Conservation (phyloP, 1,139 yeast genomes). For the Scheffersomyces quercinus region DNA sequence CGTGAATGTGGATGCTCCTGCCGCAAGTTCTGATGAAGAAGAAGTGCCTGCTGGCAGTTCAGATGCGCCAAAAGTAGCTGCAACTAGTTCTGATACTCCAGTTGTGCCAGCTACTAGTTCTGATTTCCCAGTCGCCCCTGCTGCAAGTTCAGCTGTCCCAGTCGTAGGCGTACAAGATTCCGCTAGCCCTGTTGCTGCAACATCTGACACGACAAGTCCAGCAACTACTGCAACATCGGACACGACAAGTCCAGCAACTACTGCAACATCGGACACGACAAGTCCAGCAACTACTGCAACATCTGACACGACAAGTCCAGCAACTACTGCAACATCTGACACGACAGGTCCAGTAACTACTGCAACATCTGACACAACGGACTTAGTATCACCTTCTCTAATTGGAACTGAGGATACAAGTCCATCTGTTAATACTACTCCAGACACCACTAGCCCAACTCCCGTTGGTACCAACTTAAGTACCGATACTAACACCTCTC, state of each 20-base stretch:
- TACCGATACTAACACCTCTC: no score
- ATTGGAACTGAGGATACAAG: no score
- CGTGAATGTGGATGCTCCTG: conserved; percentile 2
- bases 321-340: background rate
- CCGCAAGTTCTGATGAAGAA: no score
- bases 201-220: no score
- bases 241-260: no score
- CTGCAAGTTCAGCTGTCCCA: background rate
- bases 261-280: background rate
- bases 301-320: background rate
- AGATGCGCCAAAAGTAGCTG: background rate
- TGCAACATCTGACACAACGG: no score
- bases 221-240: no score
- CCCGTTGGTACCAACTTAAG: no score
- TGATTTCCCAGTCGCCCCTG: conserved; percentile 1
- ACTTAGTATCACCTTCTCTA: no score
- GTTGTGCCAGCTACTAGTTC: conserved; percentile 3
- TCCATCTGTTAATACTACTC: no score
- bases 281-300: background rate
- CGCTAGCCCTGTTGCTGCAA: background rate
- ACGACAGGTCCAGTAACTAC: background rate
- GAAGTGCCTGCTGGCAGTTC: background rate
- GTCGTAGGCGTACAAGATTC: background rate
- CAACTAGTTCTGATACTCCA: conserved; percentile 1
- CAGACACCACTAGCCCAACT: no score